Percentiles rank a stretch among this genome's conserved stretches.
These are phyloP conservation scores for Apiotrichum laibachii DNA, from an alignment of 1,284 basidiomycete species.

Conservation along the genomic window DNA sequence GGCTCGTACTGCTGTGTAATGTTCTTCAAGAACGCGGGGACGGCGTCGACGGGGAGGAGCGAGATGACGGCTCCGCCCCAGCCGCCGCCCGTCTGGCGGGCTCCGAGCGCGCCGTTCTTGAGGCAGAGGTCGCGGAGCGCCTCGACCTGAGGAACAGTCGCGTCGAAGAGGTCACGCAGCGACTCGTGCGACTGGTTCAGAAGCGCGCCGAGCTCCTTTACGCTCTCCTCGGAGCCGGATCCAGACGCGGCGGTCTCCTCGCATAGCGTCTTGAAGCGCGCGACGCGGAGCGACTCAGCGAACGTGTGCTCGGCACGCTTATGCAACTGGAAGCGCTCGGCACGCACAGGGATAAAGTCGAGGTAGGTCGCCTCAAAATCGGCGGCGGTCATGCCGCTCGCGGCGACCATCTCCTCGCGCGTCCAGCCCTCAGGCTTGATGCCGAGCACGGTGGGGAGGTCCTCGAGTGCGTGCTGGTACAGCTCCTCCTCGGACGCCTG, in stretches of 20 bases:
- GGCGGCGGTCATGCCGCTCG: slow-evolving; percentile 60
- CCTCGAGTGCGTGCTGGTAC: slow-evolving; percentile 19
- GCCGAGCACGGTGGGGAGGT: slow-evolving; percentile 23
- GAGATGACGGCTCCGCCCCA: slow-evolving; percentile 90
- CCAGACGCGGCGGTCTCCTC: slow-evolving; percentile 48
- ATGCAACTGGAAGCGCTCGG: slow-evolving; percentile 72
- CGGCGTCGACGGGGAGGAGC: slow-evolving; percentile 66
- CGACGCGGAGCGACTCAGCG: slow-evolving; percentile 71
- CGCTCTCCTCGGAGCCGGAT: slow-evolving; percentile 13
- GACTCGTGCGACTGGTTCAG: slow-evolving; percentile 75
- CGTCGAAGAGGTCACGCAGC: slow-evolving; percentile 68
- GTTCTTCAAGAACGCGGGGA: slow-evolving; percentile 64
- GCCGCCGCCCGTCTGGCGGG: slow-evolving; percentile 63
- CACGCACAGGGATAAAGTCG: slow-evolving; percentile 70
- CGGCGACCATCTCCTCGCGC: slow-evolving; percentile 66
- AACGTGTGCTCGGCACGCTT: slow-evolving; percentile 74
- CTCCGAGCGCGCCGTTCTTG: slow-evolving; percentile 70
- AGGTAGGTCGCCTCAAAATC: slow-evolving; percentile 67
- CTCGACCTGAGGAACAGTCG: slow-evolving; percentile 75
- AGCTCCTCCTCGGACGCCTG: slow-evolving; percentile 38
- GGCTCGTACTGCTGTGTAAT: slow-evolving; percentile 62
- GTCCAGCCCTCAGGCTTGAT: slow-evolving; percentile 36
- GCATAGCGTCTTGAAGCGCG: slow-evolving; percentile 68
- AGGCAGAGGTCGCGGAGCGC: slow-evolving; percentile 60
- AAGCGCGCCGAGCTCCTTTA: slow-evolving; percentile 59